A percentile compares a stretch with the other conserved stretches of the same genome.
These are phyloP conservation scores for Phytophthora melonis DNA, from an alignment of 352 stramenopile genomes.

Conservation along the genomic window DNA sequence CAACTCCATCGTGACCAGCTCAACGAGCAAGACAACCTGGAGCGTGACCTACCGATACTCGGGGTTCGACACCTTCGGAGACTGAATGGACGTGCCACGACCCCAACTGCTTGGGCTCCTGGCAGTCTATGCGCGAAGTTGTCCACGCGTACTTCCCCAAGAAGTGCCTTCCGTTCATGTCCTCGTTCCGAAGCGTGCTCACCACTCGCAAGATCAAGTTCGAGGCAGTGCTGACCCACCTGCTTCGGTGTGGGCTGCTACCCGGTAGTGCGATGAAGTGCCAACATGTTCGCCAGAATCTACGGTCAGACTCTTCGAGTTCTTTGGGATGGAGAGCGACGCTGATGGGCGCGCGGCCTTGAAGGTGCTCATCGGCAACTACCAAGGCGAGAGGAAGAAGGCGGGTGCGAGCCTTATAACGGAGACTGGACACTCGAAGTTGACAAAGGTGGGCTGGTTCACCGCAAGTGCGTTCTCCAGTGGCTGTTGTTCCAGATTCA, in stretches of 20 bases:
- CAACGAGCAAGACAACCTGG: constrained; percentile 50
- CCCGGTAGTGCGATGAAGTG: constrained; percentile 73
- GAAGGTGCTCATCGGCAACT: constrained; percentile 68
- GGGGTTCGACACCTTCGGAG: constrained; percentile 58
- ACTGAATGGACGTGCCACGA: constrained; percentile 58
- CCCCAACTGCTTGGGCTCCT: constrained; percentile 63
- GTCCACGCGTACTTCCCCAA: constrained; percentile 58
- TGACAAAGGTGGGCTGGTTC: constrained; percentile 41
- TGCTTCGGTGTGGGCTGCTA: constrained; percentile 60
- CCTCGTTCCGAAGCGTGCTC: constrained; percentile 38
- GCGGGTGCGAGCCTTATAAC: constrained; percentile 28
- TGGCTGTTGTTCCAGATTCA: constrained; percentile 73
- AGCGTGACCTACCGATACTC: constrained; percentile 61
- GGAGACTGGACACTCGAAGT: constrained; percentile 13
- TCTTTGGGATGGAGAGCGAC: constrained; percentile 52
- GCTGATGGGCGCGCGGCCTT: constrained; percentile 59
- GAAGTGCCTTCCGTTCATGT: constrained; percentile 46
- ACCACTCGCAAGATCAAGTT: constrained; percentile 55
- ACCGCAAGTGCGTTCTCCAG: constrained; percentile 74
- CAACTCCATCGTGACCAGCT: constrained; percentile 47
- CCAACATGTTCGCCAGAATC: constrained; percentile 42
- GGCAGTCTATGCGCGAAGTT: constrained; percentile 63
- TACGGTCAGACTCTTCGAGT: constrained; percentile 60
- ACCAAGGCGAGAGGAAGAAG: constrained; percentile 17
- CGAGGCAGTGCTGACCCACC: constrained; percentile 61